Conservation (phyloP, 768 basidiomycete species). For the Mycena floridula region DNA sequence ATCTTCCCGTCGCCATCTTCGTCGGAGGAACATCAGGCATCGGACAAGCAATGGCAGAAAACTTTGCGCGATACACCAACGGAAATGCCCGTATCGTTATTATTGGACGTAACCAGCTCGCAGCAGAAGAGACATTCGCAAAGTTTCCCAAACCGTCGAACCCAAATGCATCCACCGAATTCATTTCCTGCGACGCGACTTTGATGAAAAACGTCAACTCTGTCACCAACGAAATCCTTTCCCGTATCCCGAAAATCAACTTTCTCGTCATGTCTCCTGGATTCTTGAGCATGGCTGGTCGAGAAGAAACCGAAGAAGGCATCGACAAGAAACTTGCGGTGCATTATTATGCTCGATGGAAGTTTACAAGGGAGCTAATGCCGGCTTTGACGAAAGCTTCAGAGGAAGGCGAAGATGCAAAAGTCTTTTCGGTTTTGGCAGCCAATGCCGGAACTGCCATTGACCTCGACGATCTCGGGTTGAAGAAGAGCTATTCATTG, state of each 20-base stretch:
- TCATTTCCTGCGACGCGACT: slow-evolving; percentile 48
- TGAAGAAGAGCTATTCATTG: slow-evolving; percentile 40
- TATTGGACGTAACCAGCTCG: too few species aligned
- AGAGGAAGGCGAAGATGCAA: slow-evolving; percentile 41
- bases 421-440: slow-evolving; percentile 38
- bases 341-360: slow-evolving; percentile 48
- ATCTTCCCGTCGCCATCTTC: too few species aligned
- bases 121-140: too few species aligned
- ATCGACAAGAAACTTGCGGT: slow-evolving; percentile 37
- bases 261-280: slow-evolving; percentile 45
- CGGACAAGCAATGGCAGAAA: too few species aligned
- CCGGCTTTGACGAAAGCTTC: slow-evolving; percentile 37
- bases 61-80: too few species aligned
- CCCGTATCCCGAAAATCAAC: slow-evolving; percentile 40
- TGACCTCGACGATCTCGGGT: slow-evolving; percentile 41
- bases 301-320: slow-evolving; percentile 38
- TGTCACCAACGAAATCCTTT: slow-evolving; percentile 21
- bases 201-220: slow-evolving; percentile 44
- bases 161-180: too few species aligned
- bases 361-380: slow-evolving; percentile 39
- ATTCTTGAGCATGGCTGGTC: slow-evolving; percentile 28
- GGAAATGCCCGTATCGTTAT: too few species aligned
- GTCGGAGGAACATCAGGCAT: too few species aligned
- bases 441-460: slow-evolving; percentile 29
- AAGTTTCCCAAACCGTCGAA: too few species aligned